A percentile compares a stretch with the other conserved stretches of the same genome.
Conservation (phyloP, 805 yeast species). For the Zygoascus tannicola region DNA sequence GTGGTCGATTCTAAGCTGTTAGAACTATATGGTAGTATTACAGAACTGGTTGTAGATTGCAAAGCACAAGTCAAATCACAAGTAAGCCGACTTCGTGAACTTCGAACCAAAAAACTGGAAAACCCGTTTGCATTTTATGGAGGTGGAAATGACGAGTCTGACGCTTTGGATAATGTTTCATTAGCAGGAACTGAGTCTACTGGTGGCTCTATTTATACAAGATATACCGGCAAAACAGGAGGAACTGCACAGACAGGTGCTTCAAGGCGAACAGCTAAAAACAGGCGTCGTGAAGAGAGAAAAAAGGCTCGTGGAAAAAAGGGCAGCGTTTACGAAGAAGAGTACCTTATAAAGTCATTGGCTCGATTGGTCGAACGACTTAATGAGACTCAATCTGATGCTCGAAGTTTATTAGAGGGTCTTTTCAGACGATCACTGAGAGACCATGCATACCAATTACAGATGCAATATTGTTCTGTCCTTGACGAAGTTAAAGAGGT, state of each 20-base stretch:
- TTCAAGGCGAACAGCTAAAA: conserved; percentile 83
- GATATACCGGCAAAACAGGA: conserved; percentile 91
- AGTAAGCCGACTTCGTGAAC: conserved; percentile 69
- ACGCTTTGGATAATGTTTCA: conserved; percentile 87
- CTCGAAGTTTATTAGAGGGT: conserved; percentile 61
- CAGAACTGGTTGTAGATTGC: conserved; percentile 92
- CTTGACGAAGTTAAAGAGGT: conserved; percentile 47
- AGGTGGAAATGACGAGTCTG: conserved; percentile 57
- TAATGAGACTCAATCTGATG: conserved; percentile 65
- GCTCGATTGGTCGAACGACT: conserved; percentile 83
- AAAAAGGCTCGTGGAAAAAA: conserved; percentile 95
- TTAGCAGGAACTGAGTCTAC: conserved; percentile 92
- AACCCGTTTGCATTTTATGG: conserved; percentile 87
- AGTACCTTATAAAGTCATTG: conserved; percentile 77
- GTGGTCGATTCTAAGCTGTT: conserved; percentile 66
- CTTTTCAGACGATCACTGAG: conserved; percentile 61
- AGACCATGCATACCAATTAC: conserved; percentile 77
- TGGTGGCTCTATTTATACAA: conserved; percentile 83
- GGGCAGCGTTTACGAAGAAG: conserved; percentile 96
- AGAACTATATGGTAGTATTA: conserved; percentile 80
- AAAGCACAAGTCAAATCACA: conserved; percentile 78
- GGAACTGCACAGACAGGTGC: conserved; percentile 98
- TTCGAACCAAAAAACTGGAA: conserved; percentile 69
- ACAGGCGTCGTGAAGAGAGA: conserved; percentile 89
- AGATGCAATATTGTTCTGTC: conserved; percentile 53